Base-by-base conservation (phyloP, 331 rosid genomes). In the Cydonia oblonga region DNA sequence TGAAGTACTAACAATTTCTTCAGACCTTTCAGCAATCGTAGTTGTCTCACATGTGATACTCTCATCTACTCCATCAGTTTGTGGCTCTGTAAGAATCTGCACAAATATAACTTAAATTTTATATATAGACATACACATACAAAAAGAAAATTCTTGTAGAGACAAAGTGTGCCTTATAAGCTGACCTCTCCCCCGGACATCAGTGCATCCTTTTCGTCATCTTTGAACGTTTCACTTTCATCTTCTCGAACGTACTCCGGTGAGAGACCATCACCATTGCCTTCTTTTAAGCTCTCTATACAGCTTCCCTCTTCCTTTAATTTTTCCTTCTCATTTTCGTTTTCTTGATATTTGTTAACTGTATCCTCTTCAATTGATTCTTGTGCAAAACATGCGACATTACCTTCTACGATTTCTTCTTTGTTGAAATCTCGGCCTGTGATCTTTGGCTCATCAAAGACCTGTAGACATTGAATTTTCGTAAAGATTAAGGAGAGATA, bases 131-230 rank as follows among this genome's bases (percentile, higher is more conserved):
- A 15, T 26, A 32, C 8, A 66, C 5, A 7, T 63, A 46, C 16
- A 53, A 11, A 28, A 53, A 66, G 76, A 42, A 11, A 63, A 53
- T 68, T 66, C 22, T 16, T 13, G 22, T 29, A 42, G 13, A 61
- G 16, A 70, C 33, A n/a, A 24, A 16, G 18, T 9, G 32, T 7
- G 67, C 46, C 67, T 63, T 46, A 40, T 11, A 69, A 59, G 25
- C 87, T 73, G 11, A 83, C 87, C 87, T 81, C 76, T 49, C 16
- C 63, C 38, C 52, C 23, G 54, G 72, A 61, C 66, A 49, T 68
- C 59, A 64, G 49, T 26, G 57, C 63, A 64, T 75, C 70, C 49
- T 42, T 42, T 66, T 70, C 52, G 0, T 53, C 72, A 29, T 60
- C 78, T 51, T 73, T 9, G 1, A 40, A 57, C 49, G 62, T 54